A percentile compares a stretch with the other conserved stretches of the same genome.
Conservation (phyloP, 768 basidiomycete genomes). For the Guyanaporus albipodus region DNA sequence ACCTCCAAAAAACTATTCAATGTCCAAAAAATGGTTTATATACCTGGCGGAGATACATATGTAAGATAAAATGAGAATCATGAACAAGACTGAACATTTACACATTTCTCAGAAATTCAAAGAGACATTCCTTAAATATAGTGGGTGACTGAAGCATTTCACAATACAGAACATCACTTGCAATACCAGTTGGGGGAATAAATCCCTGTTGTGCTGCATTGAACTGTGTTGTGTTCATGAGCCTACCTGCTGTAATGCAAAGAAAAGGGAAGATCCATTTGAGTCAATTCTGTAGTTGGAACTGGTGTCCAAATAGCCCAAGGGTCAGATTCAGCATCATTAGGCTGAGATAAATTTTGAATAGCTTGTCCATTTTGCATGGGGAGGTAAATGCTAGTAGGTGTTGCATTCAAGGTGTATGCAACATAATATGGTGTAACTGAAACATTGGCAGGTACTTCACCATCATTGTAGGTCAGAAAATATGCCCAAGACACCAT, state of each 20-base stretch:
- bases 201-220: not conserved
- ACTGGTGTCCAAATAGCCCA: constrained; percentile 5
- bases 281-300: not conserved
- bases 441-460: not conserved
- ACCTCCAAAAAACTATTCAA: not conserved
- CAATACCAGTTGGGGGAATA: not conserved
- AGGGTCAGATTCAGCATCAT: not conserved
- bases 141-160: not conserved
- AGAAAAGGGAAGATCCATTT: not conserved
- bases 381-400: not conserved
- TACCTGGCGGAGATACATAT: not conserved
- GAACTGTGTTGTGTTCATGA: not conserved
- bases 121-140: not conserved
- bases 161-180: not conserved
- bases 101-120: not conserved
- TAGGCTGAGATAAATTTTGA: not conserved
- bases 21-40: not conserved
- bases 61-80: too few species aligned
- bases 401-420: constrained; percentile 1
- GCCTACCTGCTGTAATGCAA: not conserved
- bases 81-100: not conserved
- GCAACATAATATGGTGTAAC: constrained; percentile 2
- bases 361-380: not conserved
- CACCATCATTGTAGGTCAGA: not conserved
- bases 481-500: not conserved